Conservation (phyloP, 2,329 filamentous ascomycete genomes). For the Pyrenochaeta sp. region DNA sequence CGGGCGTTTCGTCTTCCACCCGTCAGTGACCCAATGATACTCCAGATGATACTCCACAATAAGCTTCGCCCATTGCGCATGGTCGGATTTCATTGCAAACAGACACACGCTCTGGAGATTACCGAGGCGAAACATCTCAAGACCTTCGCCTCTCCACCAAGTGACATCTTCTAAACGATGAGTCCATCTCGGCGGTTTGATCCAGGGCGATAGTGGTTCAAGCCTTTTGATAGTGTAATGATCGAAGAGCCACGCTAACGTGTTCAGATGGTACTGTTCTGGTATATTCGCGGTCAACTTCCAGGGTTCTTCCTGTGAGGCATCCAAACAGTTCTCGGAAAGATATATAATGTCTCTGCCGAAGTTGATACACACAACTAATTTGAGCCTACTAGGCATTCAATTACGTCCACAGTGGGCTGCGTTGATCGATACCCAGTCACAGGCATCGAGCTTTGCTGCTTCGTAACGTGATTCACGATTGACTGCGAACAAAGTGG, state of each 20-base stretch:
- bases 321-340: not conserved
- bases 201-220: not conserved
- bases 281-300: not conserved
- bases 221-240: not conserved
- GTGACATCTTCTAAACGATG: constrained; percentile 1
- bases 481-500: constrained; percentile 13
- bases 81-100: not conserved
- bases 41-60: constrained; percentile 6
- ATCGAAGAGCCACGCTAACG: not conserved
- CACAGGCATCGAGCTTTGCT: constrained; percentile 3
- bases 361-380: constrained; percentile 4
- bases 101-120: not conserved
- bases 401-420: not conserved
- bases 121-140: constrained; percentile 6
- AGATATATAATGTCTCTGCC: constrained; percentile 1
- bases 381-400: not conserved
- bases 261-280: constrained; percentile 1
- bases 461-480: constrained; percentile 14
- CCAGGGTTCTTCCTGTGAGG: not conserved
- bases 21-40: constrained; percentile 1
- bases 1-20: not conserved
- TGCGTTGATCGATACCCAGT: constrained; percentile 2
- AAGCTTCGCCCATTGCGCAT: constrained; percentile 3
- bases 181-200: not conserved
- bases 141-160: constrained; percentile 13